Evolutionary conservation across 352 stramenopile genomes (phyloP), one percentile per base, ranked within the genome.

Genomic region (Pythium vanterpoolii): DNA sequence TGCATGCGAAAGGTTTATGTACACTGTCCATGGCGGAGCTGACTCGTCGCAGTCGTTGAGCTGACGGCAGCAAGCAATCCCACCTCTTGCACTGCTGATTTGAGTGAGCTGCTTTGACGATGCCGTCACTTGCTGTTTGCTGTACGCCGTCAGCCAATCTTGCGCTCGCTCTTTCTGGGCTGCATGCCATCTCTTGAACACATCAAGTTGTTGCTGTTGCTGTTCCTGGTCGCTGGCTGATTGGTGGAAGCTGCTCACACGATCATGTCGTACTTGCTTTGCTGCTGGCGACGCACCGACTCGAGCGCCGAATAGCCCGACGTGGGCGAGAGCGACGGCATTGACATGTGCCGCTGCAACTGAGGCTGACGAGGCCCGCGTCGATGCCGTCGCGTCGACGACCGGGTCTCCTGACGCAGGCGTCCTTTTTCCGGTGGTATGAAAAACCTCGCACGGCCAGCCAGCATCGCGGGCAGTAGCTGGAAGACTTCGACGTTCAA

Each of bases 401-500:
- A 43, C 16, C 48, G 48, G n/a, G 21, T 27, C n/a, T 59, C 51
- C 33, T 50, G 51, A n/a, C 44, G 51, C 1, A 59, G 39, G 3
- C 51, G 51, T 21, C 51, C 51, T 14, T 59, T 59, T 40, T 59
- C 51, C 26, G 51, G 51, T 11, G 51, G 47, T 7, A 28, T 47
- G 33, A 62, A 62, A n/a, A 31, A 40, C 24, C 28, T 30, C 11
- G 56, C 48, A 19, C 60, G 60, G 1, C 23, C 26, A 1, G 44
- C 36, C 2, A 68, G 40, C 31, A 68, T 57, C 10, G 39, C 38
- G 16, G 73, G 73, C 11, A 74, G 44, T 21, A 85, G 23, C 55
- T 85, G 76, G 50, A 70, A 81, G 13, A 85, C 38, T 28, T 85
- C 68, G 2, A 85, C 50, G 28, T 74, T 61, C 0, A 58, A 61